Conservation (phyloP, 108 stramenopile genomes). For the Conticribra guillardii region DNA sequence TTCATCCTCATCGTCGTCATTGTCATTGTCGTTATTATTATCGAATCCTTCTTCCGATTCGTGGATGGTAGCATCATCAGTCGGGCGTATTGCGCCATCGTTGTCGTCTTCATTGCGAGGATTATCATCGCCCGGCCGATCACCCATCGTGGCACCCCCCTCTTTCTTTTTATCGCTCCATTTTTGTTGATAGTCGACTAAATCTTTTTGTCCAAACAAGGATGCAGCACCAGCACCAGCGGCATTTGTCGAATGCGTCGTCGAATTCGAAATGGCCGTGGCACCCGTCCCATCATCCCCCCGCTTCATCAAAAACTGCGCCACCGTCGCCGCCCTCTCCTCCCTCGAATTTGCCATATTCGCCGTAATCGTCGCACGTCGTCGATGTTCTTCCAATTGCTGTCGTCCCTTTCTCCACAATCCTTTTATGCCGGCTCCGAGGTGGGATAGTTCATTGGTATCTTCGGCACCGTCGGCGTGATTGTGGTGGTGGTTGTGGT, state of each 20-base stretch:
- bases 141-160: no score
- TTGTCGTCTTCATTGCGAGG: no score
- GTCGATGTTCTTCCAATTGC: constrained; percentile 37
- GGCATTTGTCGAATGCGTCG: not conserved
- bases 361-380: not conserved
- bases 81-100: no score
- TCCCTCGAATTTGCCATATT: constrained; percentile 11
- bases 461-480: constrained; percentile 10
- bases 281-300: not conserved
- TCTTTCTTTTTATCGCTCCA: constrained; percentile 15
- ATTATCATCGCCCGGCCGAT: no score
- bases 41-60: not conserved
- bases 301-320: constrained; percentile 47
- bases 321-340: constrained; percentile 48
- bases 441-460: not conserved
- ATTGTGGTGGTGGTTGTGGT: constrained; percentile 3
- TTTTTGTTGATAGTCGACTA: constrained; percentile 24
- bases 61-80: no score
- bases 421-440: constrained; percentile 13
- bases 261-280: not conserved
- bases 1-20: not conserved
- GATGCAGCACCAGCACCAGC: no score
- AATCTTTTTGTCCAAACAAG: constrained; percentile 16
- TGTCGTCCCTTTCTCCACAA: constrained; percentile 54
- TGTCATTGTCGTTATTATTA: not conserved